Evolutionary conservation across 371 early-diverging fungal species (phyloP), one percentile per base, ranked within the genome.

Genomic region (Lichtheimia ornata): DNA sequence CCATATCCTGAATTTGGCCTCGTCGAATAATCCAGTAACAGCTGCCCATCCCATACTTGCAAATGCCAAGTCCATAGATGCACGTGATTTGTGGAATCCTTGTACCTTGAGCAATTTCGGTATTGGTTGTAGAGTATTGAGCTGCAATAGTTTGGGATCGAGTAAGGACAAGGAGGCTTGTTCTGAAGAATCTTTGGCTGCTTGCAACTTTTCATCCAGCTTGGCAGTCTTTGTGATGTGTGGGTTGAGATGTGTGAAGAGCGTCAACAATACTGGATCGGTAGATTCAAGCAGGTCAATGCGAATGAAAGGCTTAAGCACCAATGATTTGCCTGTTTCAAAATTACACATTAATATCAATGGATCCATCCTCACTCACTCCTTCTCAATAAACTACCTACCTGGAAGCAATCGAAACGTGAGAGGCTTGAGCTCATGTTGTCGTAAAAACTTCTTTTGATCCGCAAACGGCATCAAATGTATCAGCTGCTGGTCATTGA

Each of bases 1-100:
- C 73, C 79, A 82, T 3, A 83, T 73, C 27, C 72, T 64, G 40
- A 87, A 71, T 28, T 64, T 71, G 2, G 85, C 87, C 4, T 64
- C 22, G 9, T 74, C 67, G 65, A 84, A 84, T 45, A 58, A 55
- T 15, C 90, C 89, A 4, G 82, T 70, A 24, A 90, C 58, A 11
- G 89, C 77, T 14, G 86, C 61, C 90, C 90, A 90, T 11, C 90
- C 89, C n/a, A 84, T 63, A 43, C 90, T 85, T 3, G 86, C 72
- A 76, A 88, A 84, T 14, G 81, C 83, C 15, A 90, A 69, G 55
- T 90, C 90, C 15, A 79, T 62, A 1, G 81, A 66, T 3, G 87
- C 86, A 50, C 78, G 77, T 15, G 73, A 63, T 4, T 61, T 62
- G 60, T 84, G 84, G 0, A 52, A 41, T n/a, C 88, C 84, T 44